Base-by-base conservation (phyloP, 306 rosid genomes). In the Neltuma alba region DNA sequence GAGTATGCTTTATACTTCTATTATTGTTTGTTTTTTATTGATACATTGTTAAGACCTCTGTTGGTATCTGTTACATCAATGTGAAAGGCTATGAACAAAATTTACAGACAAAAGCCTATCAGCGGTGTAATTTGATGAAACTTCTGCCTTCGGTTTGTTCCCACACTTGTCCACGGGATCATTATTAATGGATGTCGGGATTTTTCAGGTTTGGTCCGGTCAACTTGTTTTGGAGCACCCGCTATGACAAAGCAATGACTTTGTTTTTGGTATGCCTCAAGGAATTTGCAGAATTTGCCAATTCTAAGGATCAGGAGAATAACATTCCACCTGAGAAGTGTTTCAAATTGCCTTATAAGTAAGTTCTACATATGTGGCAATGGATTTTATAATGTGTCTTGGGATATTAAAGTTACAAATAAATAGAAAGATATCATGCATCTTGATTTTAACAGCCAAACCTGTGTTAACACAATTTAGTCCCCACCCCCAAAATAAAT, bases 201-300 rank as follows among this genome's bases (percentile, higher is more conserved):
- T 79, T 68, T 48, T 48, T 62, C 83, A 94, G 99, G 92, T 95
- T 95, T 87, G 99, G 98, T 80, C 98, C 99, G 1, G 99, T 95
- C 85, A 95, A 95, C 89, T 85, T 93, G 86, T 93, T 93, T 79
- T 95, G 99, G 99, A 92, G 99, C 82, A 93, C 97, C 63, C 94
- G 98, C 42, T 95, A 92, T 82, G 99, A 95, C 93, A 93, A 82
- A 88, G 98, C 98, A 86, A 93, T 93, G 99, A 87, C 97, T 13
- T 85, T 89, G 79, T 95, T 83, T 87, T 85, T 91, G 86, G 88
- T 95, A 62, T 95, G 97, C 85, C 96, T 92, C 44, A 95, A 93
- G 86, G 97, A 93, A 81, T 95, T 95, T 84, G 92, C 97, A 9
- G 99, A 95, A 82, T 92, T 90, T 87, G 97, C 98, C 44, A 85